These are phyloP conservation scores for Lentinus tigrinus DNA, from an alignment of 768 basidiomycete species.

Conservation along the genomic window DNA sequence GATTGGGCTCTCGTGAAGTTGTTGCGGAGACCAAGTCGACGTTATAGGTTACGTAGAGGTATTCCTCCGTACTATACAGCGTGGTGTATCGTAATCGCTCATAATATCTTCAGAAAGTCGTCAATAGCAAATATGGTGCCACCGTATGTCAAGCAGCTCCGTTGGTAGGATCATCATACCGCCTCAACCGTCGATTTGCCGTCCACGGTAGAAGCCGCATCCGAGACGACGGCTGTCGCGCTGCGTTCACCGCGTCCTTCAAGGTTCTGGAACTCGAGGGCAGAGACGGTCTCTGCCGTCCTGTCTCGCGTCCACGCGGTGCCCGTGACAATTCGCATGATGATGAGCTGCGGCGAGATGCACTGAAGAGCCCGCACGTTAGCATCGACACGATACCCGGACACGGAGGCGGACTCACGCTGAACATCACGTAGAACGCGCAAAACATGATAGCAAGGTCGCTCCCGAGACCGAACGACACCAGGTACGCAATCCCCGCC, in stretches of 20 bases:
- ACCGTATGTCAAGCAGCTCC: too few relatives aligned
- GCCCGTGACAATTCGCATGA: slow-evolving; percentile 17
- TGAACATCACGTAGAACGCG: slow-evolving; percentile 19
- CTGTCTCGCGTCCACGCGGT: slow-evolving; percentile 13
- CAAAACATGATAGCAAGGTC: slow-evolving; percentile 18
- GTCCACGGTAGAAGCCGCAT: background rate
- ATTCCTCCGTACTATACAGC: too few relatives aligned
- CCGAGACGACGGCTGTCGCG: background rate
- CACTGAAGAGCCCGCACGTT: slow-evolving; percentile 2
- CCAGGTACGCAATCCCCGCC: slow-evolving; percentile 22
- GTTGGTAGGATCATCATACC: background rate
- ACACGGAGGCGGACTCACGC: slow-evolving; percentile 4
- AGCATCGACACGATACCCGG: background rate
- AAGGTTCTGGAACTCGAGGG: slow-evolving; percentile 8
- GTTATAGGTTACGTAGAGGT: too few relatives aligned
- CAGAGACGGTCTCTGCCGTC: slow-evolving; percentile 4
- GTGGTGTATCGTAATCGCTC: too few relatives aligned
- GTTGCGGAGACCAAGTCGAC: too few relatives aligned
- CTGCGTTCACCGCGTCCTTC: background rate
- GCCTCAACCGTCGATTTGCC: background rate
- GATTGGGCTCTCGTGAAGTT: too few relatives aligned
- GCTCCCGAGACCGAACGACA: slow-evolving; percentile 18
- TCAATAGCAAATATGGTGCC: too few relatives aligned
- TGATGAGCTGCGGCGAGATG: slow-evolving; percentile 21
- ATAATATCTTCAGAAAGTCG: too few relatives aligned